Percentiles rank a stretch among this genome's conserved stretches.
phyloP scores from a whole-genome alignment of 108 stramenopile genomes.

The Conticribra guillardii region DNA sequence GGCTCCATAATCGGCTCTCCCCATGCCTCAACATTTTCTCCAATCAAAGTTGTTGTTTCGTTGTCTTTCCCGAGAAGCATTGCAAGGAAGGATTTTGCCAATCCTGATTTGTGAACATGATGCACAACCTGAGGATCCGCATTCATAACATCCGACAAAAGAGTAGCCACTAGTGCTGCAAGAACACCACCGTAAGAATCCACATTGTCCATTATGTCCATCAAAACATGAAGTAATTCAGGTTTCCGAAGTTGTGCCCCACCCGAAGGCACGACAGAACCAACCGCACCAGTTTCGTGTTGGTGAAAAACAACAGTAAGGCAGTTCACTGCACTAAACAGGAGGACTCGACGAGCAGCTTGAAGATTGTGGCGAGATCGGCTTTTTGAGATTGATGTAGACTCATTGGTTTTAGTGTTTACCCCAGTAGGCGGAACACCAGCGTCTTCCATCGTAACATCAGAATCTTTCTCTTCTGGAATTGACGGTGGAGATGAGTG shows the following conservation, averaged over 20 bases:
- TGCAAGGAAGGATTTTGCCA: constrained; percentile 75
- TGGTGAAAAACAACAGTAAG: constrained; percentile 86
- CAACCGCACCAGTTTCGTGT: constrained; percentile 55
- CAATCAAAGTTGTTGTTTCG: constrained; percentile 20
- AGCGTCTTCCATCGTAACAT: constrained; percentile 19
- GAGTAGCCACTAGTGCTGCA: constrained; percentile 66
- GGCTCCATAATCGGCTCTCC: constrained; percentile 63
- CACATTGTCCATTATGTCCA: constrained; percentile 70
- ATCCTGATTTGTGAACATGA: constrained; percentile 77
- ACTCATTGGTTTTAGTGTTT: too few relatives aligned
- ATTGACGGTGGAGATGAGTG: constrained; percentile 8
- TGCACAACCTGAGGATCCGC: constrained; percentile 85
- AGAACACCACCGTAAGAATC: constrained; percentile 77
- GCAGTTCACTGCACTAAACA: constrained; percentile 84
- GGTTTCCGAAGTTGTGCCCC: constrained; percentile 68
- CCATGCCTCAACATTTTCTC: constrained; percentile 27
- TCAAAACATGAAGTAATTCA: constrained; percentile 60
- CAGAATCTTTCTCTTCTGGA: not conserved
- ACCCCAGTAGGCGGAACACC: too few relatives aligned
- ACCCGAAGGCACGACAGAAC: constrained; percentile 59
- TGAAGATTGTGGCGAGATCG: constrained; percentile 25
- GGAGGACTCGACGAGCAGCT: constrained; percentile 70
- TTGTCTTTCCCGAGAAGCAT: constrained; percentile 52
- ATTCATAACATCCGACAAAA: constrained; percentile 90
- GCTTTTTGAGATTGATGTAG: not conserved